Evolutionary conservation across 2,329 filamentous ascomycete genomes (phyloP).

Genomic region (Aschersonia sp.): DNA sequence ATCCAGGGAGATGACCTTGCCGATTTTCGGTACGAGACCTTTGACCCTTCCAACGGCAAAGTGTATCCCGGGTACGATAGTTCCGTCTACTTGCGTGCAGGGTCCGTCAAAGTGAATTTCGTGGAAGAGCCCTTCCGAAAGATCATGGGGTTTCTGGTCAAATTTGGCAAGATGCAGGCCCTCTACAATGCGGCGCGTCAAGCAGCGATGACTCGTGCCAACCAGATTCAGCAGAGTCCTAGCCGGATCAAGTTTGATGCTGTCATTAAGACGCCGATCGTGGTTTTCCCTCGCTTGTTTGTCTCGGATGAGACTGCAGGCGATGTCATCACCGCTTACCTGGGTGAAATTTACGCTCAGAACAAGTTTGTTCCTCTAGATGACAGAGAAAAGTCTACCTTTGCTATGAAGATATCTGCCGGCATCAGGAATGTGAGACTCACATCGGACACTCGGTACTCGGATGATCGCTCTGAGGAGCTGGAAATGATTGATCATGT

Average conservation of each 20-base stretch:
- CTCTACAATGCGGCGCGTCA: constrained; percentile 95
- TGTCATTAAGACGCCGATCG: constrained; percentile 84
- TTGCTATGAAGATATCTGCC: constrained; percentile 78
- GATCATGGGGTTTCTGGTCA: constrained; percentile 94
- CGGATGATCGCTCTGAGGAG: constrained; percentile 59
- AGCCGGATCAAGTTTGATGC: constrained; percentile 90
- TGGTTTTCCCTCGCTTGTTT: constrained; percentile 78
- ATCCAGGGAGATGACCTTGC: constrained; percentile 93
- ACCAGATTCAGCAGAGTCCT: constrained; percentile 78
- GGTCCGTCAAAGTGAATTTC: constrained; percentile 94
- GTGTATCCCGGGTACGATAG: constrained; percentile 91
- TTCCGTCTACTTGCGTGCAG: constrained; percentile 76
- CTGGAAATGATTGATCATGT: constrained; percentile 96
- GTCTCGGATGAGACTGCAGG: constrained; percentile 53
- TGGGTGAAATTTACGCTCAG: constrained; percentile 94
- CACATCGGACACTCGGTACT: constrained; percentile 79
- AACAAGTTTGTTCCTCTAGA: constrained; percentile 83
- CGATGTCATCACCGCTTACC: constrained; percentile 79
- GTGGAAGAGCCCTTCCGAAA: constrained; percentile 94
- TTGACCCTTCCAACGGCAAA: constrained; percentile 53
- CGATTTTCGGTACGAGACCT: constrained; percentile 96
- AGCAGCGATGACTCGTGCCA: constrained; percentile 86
- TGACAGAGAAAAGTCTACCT: constrained; percentile 55
- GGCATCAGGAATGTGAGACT: constrained; percentile 86
- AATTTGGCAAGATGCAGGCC: constrained; percentile 99